Conservation (phyloP, 1,284 basidiomycete genomes). For the Apiotrichum sp. region DNA sequence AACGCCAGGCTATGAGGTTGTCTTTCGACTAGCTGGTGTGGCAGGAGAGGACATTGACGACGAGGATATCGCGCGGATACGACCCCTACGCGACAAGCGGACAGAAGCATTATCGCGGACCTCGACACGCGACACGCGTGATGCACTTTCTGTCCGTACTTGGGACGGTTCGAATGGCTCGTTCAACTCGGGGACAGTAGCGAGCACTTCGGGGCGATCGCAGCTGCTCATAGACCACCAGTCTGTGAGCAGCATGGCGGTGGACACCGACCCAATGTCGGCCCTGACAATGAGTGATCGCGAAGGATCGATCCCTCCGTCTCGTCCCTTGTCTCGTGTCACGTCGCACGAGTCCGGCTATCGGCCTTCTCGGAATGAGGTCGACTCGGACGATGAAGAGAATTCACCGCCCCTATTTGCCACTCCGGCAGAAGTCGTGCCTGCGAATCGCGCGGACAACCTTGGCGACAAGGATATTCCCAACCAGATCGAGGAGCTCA, state of each 20-base stretch:
- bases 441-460: constrained; percentile 4
- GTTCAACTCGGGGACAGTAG: constrained; percentile 1
- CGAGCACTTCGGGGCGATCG: not conserved
- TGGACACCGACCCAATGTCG: constrained; percentile 8
- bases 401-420: constrained; percentile 23
- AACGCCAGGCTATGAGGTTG: constrained; percentile 47
- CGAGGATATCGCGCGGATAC: constrained; percentile 24
- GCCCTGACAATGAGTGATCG: constrained; percentile 10
- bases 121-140: constrained; percentile 28
- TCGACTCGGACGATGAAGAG: constrained; percentile 36
- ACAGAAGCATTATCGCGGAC: constrained; percentile 22
- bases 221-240: constrained; percentile 2
- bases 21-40: constrained; percentile 49
- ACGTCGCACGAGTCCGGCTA: constrained; percentile 34
- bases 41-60: constrained; percentile 44
- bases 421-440: not conserved
- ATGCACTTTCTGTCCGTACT: no score
- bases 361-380: constrained; percentile 21
- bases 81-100: constrained; percentile 12
- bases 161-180: not conserved
- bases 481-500: constrained; percentile 50
- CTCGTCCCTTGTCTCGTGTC: constrained; percentile 35
- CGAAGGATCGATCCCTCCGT: constrained; percentile 30
- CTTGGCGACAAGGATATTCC: constrained; percentile 29
- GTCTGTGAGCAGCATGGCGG: not conserved